phyloP scores from a whole-genome alignment of 2,329 filamentous ascomycete species.

The Podosphaera aphanis region DNA sequence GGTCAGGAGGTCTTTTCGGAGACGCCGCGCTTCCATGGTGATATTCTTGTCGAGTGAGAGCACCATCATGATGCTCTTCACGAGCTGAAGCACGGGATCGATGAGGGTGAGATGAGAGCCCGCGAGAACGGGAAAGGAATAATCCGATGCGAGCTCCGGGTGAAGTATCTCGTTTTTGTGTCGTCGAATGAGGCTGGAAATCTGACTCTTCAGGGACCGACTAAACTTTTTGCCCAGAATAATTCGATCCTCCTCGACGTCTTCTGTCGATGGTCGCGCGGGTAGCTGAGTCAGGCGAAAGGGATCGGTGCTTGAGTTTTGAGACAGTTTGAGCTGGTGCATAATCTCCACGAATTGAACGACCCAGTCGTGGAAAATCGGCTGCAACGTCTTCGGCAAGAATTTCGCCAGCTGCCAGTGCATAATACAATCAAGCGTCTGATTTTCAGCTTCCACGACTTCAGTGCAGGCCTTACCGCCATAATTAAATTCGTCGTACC shows the following conservation, averaged over 20 bases:
- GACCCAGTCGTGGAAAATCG: conserved; percentile 75
- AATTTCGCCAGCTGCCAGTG: conserved; percentile 94
- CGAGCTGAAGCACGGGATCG: conserved; percentile 74
- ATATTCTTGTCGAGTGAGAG: conserved; percentile 78
- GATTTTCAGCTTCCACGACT: conserved; percentile 52
- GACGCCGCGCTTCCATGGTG: conserved; percentile 60
- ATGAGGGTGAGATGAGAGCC: conserved; percentile 37
- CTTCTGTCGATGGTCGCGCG: conserved; percentile 31
- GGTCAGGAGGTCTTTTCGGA: conserved; percentile 70
- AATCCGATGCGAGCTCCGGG: conserved; percentile 67
- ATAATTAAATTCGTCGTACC: conserved; percentile 99
- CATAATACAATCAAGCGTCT: conserved; percentile 79
- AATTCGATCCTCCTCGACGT: too few species aligned
- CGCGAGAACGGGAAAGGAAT: conserved; percentile 60
- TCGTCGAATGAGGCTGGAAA: conserved; percentile 55
- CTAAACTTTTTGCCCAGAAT: conserved; percentile 67
- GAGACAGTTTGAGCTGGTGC: conserved; percentile 59
- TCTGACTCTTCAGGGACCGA: conserved; percentile 74
- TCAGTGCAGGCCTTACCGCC: conserved; percentile 78
- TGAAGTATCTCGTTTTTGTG: conserved; percentile 80
- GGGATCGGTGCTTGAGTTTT: conserved; percentile 23
- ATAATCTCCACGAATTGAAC: conserved; percentile 89
- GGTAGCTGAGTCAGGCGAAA: conserved; percentile 35
- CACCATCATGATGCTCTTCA: conserved; percentile 84
- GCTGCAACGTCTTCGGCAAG: conserved; percentile 56